Base-by-base conservation (phyloP, 129 eudicot genomes). In the Flaveria brownii region DNA sequence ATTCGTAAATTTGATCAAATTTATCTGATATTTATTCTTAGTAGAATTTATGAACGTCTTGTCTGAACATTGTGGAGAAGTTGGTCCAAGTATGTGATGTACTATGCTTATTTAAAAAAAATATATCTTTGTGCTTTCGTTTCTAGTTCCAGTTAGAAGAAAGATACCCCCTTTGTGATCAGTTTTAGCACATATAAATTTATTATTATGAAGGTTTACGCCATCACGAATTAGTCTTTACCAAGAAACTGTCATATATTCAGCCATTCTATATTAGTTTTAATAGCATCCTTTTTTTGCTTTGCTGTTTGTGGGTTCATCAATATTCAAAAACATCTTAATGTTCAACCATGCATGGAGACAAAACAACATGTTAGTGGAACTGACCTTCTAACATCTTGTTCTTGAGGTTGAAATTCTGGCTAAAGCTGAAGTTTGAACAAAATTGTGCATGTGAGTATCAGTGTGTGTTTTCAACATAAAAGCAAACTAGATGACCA, bases 291-390 rank as follows among this genome's bases (percentile, higher is more conserved):
- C 23, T 23, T 59, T 1, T 68, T 68, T 45, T 68, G 33, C 2
- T 71, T 71, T 71, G 26, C 15, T 71, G 67, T 60, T 60, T 60
- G 39, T 56, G 62, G 62, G 26, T 60, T 20, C 41, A 11, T 60
- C 17, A 23, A 10, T 60, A 60, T 16, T 36, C 7, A 60, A 8
- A 18, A 36, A 60, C 68, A 4, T 8, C 30, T 5, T 63, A 5
- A 14, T 63, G 46, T 28, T 63, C 1, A 36, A 36, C 41, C 41
- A 36, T 36, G 41, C 41, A 36, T 36, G 41, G 41, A 36, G 22
- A 36, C 36, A 15, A 15, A 65, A 33, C 43, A 47, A 13, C 18
- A 26, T 28, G 68, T 45, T 5, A 28, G 18, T 62, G 43, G 18
- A 26, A 3, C 5, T 62, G 68, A 4, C 16, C 43, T 23, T 62